Evolutionary conservation across 371 early-diverging fungal species (phyloP).

Genomic region (Circinella minor): DNA sequence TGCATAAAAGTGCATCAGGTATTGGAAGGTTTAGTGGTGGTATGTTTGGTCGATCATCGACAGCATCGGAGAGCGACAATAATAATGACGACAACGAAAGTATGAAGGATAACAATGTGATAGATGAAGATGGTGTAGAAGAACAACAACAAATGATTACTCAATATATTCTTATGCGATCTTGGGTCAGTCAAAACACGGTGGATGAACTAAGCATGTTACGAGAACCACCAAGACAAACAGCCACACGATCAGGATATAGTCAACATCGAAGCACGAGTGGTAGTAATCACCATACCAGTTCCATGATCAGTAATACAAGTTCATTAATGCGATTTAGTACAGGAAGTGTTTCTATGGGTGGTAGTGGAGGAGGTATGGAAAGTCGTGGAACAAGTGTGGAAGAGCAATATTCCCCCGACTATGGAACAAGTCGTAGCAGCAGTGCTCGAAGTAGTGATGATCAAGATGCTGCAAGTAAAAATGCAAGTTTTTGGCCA

Average conservation of each 20-base stretch:
- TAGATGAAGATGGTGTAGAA: slow-evolving; percentile 27
- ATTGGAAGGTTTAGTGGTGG: slow-evolving; percentile 54
- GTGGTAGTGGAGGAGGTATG: slow-evolving; percentile 9
- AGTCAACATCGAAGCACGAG: slow-evolving; percentile 19
- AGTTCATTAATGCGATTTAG: slow-evolving; percentile 32
- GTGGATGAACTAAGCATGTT: slow-evolving; percentile 68
- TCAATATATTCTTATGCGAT: slow-evolving; percentile 61
- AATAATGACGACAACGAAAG: slow-evolving; percentile 20
- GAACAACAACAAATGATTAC: slow-evolving; percentile 51
- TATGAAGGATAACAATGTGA: slow-evolving; percentile 3
- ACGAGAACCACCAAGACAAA: slow-evolving; percentile 69
- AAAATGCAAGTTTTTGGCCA: slow-evolving; percentile 21
- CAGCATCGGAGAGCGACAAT: neutral
- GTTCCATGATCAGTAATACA: slow-evolving; percentile 26
- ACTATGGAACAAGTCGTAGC: slow-evolving; percentile 5
- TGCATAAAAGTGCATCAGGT: slow-evolving; percentile 56
- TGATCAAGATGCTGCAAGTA: slow-evolving; percentile 10
- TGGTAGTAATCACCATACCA: slow-evolving; percentile 24
- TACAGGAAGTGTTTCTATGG: slow-evolving; percentile 23
- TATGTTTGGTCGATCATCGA: slow-evolving; percentile 35
- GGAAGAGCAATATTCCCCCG: slow-evolving; percentile 23
- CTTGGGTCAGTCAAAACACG: slow-evolving; percentile 63
- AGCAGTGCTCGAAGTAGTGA: slow-evolving; percentile 13
- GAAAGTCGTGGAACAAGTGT: slow-evolving; percentile 29
- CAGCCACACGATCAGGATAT: slow-evolving; percentile 1